These are phyloP conservation scores for Taxillus chinensis DNA, from an alignment of 164 flowering plant genomes.

Conservation along the genomic window DNA sequence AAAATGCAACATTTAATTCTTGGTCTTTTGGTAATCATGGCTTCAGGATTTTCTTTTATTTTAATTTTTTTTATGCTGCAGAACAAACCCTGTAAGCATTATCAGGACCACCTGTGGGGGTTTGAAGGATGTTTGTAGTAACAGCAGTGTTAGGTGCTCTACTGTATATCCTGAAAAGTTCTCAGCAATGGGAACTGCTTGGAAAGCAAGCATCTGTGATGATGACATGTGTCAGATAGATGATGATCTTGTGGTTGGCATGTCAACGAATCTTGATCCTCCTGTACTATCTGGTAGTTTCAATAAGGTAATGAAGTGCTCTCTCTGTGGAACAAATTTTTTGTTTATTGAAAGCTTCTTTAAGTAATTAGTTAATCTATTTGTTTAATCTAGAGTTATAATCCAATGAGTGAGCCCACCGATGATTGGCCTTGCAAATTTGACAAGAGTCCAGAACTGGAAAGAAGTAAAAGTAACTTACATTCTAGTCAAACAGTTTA, in stretches of 20 bases:
- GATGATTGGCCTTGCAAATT: constrained; percentile 57
- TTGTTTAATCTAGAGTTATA: constrained; percentile 41
- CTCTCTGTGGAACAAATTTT: not conserved
- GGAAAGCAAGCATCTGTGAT: constrained; percentile 32
- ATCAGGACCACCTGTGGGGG: constrained; percentile 26
- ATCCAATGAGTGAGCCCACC: constrained; percentile 55
- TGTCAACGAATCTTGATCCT: constrained; percentile 22
- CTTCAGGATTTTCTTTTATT: constrained; percentile 7
- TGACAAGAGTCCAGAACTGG: constrained; percentile 36
- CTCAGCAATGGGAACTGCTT: constrained; percentile 18
- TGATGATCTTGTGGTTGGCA: constrained; percentile 31
- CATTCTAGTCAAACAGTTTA: constrained; percentile 15
- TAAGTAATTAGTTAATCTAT: not conserved
- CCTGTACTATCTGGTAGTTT: constrained; percentile 22
- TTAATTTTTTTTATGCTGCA: constrained; percentile 20
- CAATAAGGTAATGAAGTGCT: constrained; percentile 37
- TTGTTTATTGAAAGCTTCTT: not conserved
- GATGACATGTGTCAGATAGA: constrained; percentile 68
- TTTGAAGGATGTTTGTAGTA: constrained; percentile 29
- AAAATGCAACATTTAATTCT: not conserved
- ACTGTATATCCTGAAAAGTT: constrained; percentile 36
- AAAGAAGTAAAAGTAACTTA: constrained; percentile 16
- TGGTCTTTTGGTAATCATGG: not conserved
- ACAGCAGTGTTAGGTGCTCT: constrained; percentile 41
- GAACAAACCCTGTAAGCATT: constrained; percentile 21